Evolutionary conservation across 179 eudicot genomes (phyloP).

Genomic region (Camellia oleifera): DNA sequence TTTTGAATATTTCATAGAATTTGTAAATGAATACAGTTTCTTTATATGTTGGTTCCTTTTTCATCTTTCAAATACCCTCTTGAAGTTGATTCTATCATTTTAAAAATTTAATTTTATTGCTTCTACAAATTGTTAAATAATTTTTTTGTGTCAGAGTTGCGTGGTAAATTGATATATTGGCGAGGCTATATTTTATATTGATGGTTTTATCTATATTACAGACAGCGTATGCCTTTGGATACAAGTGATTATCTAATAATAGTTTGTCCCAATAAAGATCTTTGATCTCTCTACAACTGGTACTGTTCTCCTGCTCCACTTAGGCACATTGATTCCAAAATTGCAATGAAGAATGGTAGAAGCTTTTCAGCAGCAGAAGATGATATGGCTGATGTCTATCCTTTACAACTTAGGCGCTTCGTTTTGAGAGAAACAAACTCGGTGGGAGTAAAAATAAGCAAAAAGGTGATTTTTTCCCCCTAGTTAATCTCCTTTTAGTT

Average conservation of each 20-base stretch:
- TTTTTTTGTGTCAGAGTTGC: not conserved
- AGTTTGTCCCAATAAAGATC: not conserved
- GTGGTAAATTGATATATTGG: conserved; percentile 1
- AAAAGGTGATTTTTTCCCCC: conserved; percentile 52
- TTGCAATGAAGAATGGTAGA: conserved; percentile 54
- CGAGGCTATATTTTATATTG: not conserved
- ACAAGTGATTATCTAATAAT: not conserved
- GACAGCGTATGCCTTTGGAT: not conserved
- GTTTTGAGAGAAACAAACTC: conserved; percentile 60
- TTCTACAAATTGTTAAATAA: not conserved
- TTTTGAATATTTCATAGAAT: not conserved
- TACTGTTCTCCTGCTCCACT: conserved; percentile 20
- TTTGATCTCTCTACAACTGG: conserved; percentile 7
- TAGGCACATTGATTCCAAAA: conserved; percentile 82
- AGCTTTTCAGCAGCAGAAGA: conserved; percentile 64
- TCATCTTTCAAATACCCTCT: not conserved
- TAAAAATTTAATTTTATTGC: not conserved
- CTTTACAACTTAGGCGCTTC: conserved; percentile 84
- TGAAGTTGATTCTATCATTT: not conserved
- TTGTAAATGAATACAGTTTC: not conserved
- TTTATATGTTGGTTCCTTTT: not conserved
- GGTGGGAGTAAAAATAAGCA: conserved; percentile 75
- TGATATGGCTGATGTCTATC: conserved; percentile 91
- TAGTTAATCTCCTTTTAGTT: not conserved
- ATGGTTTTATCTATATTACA: not conserved